Evolutionary conservation across 2,329 filamentous ascomycete species (phyloP).

Genomic region (Aspergillus unguis): DNA sequence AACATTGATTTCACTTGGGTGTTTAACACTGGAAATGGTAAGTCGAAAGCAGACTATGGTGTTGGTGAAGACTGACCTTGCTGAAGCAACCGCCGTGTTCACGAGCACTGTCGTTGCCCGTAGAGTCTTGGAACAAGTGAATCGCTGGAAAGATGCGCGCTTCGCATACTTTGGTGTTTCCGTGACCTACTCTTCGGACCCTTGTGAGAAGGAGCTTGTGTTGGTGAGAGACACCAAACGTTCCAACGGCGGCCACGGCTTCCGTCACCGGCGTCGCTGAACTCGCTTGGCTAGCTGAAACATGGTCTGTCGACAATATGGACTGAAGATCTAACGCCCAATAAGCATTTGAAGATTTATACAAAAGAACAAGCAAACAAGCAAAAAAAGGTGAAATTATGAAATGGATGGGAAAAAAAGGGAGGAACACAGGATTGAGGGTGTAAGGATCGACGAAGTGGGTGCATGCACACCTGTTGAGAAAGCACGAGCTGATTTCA

Average conservation of each 20-base stretch:
- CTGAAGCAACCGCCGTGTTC: constrained; percentile 38
- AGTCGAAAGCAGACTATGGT: constrained; percentile 11
- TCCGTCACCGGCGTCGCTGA: background rate
- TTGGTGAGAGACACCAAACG: constrained; percentile 21
- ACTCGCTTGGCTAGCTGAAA: too few species aligned
- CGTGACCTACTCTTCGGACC: constrained; percentile 39
- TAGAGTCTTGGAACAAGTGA: constrained; percentile 33
- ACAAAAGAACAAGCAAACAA: background rate
- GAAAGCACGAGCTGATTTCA: too few species aligned
- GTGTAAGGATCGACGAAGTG: background rate
- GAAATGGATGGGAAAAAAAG: background rate
- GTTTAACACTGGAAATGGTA: constrained; percentile 45
- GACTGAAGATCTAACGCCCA: too few species aligned
- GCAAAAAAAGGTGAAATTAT: background rate
- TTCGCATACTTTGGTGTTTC: constrained; percentile 33
- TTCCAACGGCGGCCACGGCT: background rate
- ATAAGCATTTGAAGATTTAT: background rate
- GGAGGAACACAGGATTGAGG: background rate
- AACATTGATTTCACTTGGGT: constrained; percentile 43
- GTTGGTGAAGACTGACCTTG: constrained; percentile 12
- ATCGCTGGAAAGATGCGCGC: constrained; percentile 25
- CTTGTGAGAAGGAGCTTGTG: constrained; percentile 39
- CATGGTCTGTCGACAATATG: too few species aligned
- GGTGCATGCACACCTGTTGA: too few species aligned
- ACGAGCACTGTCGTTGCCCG: constrained; percentile 36